Base-by-base conservation (phyloP, 129 eudicot species). In the sunflower (Helianthus annuus) region DNA sequence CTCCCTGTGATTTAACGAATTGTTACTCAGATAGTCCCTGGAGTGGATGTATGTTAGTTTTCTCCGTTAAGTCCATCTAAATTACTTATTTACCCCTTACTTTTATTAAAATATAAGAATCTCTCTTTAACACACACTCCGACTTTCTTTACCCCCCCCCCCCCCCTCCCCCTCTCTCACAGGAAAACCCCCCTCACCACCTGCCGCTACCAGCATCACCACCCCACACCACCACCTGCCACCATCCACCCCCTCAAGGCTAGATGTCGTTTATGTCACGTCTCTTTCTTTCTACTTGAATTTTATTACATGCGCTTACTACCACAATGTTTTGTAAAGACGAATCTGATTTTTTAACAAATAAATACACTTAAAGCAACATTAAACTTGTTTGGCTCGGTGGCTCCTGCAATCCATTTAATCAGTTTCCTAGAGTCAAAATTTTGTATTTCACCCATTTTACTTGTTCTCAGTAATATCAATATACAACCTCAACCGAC, bases 301-400 rank as follows among this genome's bases (percentile, higher is more conserved):
- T 57, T 44, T 15, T 53, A 11, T 34, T n/a, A 11, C 34, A 24
- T 10, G 27, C 10, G 59, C 29, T 60, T n/a, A 5, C 6, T 45
- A 61, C 32, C 48, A 16, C 32, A 10, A n/a, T 45, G 29, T 16
- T 10, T 3, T 60, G 15, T 29, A 32, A n/a, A 0, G 11, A 19
- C 1, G 9, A 70, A 51, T 12, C 64, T 61, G 36, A 7, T 0
- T 61, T 15, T 44, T 53, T 39, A 39, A 39, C 45, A 39, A 5
- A 39, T 72, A 24, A 72, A 36, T 72, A 61, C 24, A 9, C 34
- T 59, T 60, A n/a, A 72, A 59, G 58, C 1, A 34, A 16, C 51
- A 11, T 38, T 19, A 4, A 44, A 15, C 6, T 6, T 48, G 3
- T 58, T 39, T 19, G 29, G 22, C n/a, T n/a, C n/a, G n/a, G n/a